Base-by-base conservation (phyloP, 2,329 filamentous ascomycete genomes). In the Pseudohalonectria lignicola region DNA sequence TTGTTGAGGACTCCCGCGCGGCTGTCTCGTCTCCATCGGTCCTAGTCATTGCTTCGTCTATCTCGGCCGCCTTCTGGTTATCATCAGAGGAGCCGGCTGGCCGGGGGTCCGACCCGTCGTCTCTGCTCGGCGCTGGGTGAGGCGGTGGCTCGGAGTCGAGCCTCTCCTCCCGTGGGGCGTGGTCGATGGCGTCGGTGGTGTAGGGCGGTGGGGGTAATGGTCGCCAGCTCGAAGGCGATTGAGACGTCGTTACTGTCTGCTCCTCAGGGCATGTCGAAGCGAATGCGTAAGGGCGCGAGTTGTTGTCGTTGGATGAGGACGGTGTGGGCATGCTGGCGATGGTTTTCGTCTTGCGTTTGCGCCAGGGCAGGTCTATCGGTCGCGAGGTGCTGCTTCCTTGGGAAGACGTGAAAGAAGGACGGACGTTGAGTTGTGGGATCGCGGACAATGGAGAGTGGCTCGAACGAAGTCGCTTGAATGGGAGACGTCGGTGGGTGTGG, bases 191-290 rank as follows among this genome's bases (percentile, higher is more conserved):
- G 31, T 17, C 31, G 18, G 8, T n/a, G 30, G 20, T 31, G 29
- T 49, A 47, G 3, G 45, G 26, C 15, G 44, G 37, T 9, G 47
- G 42, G 1, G 43, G 36, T 13, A 34, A 37, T 12, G 41, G 41
- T 17, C 40, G 45, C 52, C 53, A 55, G 41, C 41, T 44, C 15
- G 49, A 39, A 7, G 44, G 42, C 43, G 54, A 41, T 37, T 46
- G 36, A 37, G 50, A 39, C 49, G 31, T 28, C 10, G 30, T 20
- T n/a, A n/a, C 16, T 26, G 47, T 36, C 51, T 56, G 49, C 19
- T 66, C 61, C 41, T 67, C 64, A 41, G 64, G 64, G 41, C 64
- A 67, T 45, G 61, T 61, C 33, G 60, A 61, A 45, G 39, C 42
- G 31, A 64, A 61, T 39, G 49, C 52, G 40, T 59, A 19, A 12